Evolutionary conservation across 495 filamentous ascomycete species (phyloP).

Genomic region (Pseudomonodictys pantanalensis): DNA sequence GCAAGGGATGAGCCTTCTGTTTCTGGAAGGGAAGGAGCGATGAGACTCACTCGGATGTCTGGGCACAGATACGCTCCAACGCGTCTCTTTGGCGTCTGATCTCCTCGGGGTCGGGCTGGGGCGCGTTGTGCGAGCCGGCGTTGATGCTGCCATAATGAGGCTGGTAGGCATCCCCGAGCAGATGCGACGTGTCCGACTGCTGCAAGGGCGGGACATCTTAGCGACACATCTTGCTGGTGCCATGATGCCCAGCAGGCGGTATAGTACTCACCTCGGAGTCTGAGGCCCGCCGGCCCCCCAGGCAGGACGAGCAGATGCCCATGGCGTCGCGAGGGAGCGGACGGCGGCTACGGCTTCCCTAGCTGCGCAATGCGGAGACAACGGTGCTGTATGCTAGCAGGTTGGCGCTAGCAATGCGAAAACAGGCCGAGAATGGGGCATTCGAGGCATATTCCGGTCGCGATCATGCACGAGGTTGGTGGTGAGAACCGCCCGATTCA

Average conservation of each 20-base stretch:
- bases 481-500: not conserved
- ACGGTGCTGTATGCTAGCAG: no score
- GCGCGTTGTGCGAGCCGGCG: constrained; percentile 22
- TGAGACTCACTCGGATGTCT: constrained; percentile 40
- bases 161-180: constrained; percentile 37
- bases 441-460: not conserved
- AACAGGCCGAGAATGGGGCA: not conserved
- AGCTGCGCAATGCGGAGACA: no score
- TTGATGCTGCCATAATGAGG: constrained; percentile 39
- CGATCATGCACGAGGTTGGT: not conserved
- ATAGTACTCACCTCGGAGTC: constrained; percentile 35
- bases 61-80: constrained; percentile 41
- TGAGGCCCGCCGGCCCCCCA: constrained; percentile 39
- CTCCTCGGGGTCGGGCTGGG: constrained; percentile 41
- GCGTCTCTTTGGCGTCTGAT: constrained; percentile 41
- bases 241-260: not conserved
- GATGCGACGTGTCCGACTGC: constrained; percentile 39
- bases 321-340: constrained; percentile 31
- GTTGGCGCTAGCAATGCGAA: not conserved
- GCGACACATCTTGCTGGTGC: constrained; percentile 6
- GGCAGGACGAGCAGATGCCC: constrained; percentile 43
- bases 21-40: not conserved
- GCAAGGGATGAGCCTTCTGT: constrained; percentile 19
- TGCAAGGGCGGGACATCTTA: constrained; percentile 25
- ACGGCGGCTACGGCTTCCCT: not conserved